phyloP scores from a whole-genome alignment of 1,139 yeast species.

The Kluyveromyces sp. region DNA sequence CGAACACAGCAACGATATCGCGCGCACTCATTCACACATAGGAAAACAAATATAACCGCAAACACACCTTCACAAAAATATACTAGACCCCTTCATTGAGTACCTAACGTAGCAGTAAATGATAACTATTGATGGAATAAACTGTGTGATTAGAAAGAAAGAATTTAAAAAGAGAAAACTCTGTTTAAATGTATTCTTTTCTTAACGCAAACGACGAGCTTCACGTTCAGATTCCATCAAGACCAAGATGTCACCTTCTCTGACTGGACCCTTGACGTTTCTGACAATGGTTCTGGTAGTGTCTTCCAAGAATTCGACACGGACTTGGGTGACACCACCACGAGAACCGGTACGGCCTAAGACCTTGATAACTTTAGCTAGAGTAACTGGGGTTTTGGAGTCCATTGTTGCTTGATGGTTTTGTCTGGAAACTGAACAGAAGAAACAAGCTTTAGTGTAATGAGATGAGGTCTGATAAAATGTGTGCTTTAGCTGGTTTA shows the following conservation, averaged over 20 bases:
- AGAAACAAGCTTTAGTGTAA: neutral
- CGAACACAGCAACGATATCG: too few species aligned
- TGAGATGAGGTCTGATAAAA: neutral
- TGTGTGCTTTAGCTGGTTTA: too few species aligned
- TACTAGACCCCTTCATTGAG: neutral
- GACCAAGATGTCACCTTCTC: constrained; percentile 98
- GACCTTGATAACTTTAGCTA: constrained; percentile 99
- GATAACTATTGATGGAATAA: constrained; percentile 1
- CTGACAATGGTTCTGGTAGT: constrained; percentile 98
- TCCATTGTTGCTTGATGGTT: constrained; percentile 37
- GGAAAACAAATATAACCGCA: neutral
- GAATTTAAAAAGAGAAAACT: neutral
- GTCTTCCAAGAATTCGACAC: constrained; percentile 99
- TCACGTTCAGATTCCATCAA: constrained; percentile 99
- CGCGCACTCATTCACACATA: neutral
- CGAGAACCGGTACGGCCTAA: constrained; percentile 99
- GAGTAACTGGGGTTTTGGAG: constrained; percentile 93
- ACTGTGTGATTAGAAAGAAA: neutral
- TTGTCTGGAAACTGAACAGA: constrained; percentile 1
- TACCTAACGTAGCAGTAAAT: neutral
- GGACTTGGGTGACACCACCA: constrained; percentile 99
- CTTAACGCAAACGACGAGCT: constrained; percentile 63
- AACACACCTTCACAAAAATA: neutral
- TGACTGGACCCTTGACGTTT: constrained; percentile 99
- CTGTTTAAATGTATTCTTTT: neutral